A percentile compares a stretch with the other conserved stretches of the same genome.
phyloP scores from a whole-genome alignment of 2,329 filamentous ascomycete genomes.

The Ophiostoma triangulosporum region DNA sequence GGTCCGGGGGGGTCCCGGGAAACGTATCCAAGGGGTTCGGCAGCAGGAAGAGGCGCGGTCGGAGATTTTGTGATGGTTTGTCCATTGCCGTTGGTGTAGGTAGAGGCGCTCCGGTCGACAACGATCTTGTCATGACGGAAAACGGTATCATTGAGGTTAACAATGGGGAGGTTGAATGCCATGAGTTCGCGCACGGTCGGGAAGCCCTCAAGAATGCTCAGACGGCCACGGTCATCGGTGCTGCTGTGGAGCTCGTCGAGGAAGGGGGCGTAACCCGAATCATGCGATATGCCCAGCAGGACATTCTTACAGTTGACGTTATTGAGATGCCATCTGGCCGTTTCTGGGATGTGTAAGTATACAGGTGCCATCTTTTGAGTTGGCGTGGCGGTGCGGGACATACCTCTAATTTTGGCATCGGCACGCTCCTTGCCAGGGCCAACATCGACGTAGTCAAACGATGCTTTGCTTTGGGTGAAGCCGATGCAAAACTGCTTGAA shows the following conservation, averaged over 20 bases:
- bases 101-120: slow-evolving; percentile 18
- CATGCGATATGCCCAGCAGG: slow-evolving; percentile 47
- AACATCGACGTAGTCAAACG: slow-evolving; percentile 52
- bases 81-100: not conserved
- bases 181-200: slow-evolving; percentile 34
- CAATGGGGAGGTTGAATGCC: slow-evolving; percentile 31
- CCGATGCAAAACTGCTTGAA: slow-evolving; percentile 44
- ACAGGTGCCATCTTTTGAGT: not conserved
- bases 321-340: slow-evolving; percentile 40
- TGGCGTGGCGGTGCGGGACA: not conserved
- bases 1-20: not conserved
- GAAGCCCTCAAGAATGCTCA: slow-evolving; percentile 41
- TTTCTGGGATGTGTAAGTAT: slow-evolving; percentile 24
- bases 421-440: slow-evolving; percentile 44
- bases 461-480: slow-evolving; percentile 44
- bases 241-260: slow-evolving; percentile 40
- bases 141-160: slow-evolving; percentile 30
- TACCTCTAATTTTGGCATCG: slow-evolving; percentile 37
- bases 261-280: slow-evolving; percentile 46
- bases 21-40: not conserved
- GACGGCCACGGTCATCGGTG: slow-evolving; percentile 26
- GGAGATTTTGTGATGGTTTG: not conserved
- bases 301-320: slow-evolving; percentile 50
- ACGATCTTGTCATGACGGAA: slow-evolving; percentile 42
- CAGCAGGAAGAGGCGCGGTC: not conserved